A percentile compares a stretch with the other conserved stretches of the same genome.
Evolutionary conservation across 2,329 filamentous ascomycete genomes (phyloP).

Genomic region (Rhynchosporium secalis): DNA sequence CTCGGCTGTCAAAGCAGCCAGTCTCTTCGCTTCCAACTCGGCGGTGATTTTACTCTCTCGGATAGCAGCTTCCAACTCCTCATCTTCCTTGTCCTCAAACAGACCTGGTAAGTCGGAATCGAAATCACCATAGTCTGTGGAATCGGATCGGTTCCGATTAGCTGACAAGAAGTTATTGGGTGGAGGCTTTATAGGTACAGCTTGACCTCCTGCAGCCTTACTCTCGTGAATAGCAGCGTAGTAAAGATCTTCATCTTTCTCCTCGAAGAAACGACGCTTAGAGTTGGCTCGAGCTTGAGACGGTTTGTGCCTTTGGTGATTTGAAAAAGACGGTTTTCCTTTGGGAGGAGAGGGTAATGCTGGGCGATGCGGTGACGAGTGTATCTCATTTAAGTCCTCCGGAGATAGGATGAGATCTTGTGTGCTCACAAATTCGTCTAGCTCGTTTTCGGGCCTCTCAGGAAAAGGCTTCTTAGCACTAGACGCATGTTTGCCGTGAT

Average conservation of each 20-base stretch:
- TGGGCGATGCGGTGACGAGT: slow-evolving; percentile 30
- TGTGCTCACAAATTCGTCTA: slow-evolving; percentile 37
- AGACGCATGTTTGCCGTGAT: too few species aligned
- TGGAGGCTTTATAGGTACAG: too few species aligned
- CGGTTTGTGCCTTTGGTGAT: not conserved
- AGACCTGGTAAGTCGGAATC: slow-evolving; percentile 7
- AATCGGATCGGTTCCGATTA: not conserved
- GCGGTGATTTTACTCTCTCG: slow-evolving; percentile 6
- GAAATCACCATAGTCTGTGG: slow-evolving; percentile 13
- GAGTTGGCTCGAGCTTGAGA: slow-evolving; percentile 14
- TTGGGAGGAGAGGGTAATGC: not conserved
- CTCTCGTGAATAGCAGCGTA: slow-evolving; percentile 31
- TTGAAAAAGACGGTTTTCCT: not conserved
- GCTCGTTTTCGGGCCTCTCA: not conserved
- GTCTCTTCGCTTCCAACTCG: not conserved
- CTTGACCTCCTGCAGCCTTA: slow-evolving; percentile 3
- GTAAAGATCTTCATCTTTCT: slow-evolving; percentile 34
- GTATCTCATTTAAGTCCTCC: slow-evolving; percentile 49
- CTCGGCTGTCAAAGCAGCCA: not conserved
- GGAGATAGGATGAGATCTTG: slow-evolving; percentile 50
- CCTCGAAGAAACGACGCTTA: slow-evolving; percentile 31
- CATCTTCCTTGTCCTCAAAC: not conserved
- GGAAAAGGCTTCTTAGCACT: too few species aligned
- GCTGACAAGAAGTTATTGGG: not conserved
- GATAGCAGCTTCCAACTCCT: slow-evolving; percentile 9